A percentile compares a stretch with the other conserved stretches of the same genome.
phyloP scores from a whole-genome alignment of 495 filamentous ascomycete genomes.

The Umbilicaria muhlenbergii region DNA sequence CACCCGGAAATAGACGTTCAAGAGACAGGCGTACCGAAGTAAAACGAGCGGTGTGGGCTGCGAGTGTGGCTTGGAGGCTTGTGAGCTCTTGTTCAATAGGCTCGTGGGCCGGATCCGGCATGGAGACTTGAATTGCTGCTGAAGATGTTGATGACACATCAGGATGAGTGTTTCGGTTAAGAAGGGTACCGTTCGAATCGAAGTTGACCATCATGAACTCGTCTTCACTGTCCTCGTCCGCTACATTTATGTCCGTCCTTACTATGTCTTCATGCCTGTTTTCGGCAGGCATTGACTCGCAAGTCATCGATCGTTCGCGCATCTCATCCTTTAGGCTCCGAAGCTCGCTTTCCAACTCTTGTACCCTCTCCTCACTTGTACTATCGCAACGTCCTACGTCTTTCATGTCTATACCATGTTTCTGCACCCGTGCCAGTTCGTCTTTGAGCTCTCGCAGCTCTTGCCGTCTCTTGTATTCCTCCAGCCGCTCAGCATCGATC shows the following conservation, averaged over 20 bases:
- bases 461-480: constrained; percentile 29
- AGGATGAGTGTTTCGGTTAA: not conserved
- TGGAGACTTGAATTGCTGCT: constrained; percentile 8
- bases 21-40: constrained; percentile 52
- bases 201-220: not conserved
- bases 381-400: not conserved
- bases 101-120: not conserved
- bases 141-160: constrained; percentile 1
- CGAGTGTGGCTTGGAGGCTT: too few relatives aligned
- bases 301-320: constrained; percentile 2
- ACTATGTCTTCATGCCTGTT: not conserved
- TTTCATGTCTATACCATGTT: constrained; percentile 14
- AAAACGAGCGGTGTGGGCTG: constrained; percentile 19
- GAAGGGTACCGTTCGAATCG: constrained; percentile 1
- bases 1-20: constrained; percentile 51
- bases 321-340: constrained; percentile 9
- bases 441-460: constrained; percentile 35
- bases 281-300: not conserved
- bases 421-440: constrained; percentile 30
- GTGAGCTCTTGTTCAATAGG: too few relatives aligned
- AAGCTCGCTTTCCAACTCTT: constrained; percentile 23
- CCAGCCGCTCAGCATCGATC: constrained; percentile 41
- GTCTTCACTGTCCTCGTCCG: constrained; percentile 5
- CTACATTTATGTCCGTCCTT: not conserved
- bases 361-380: constrained; percentile 17